Conservation (phyloP, 805 yeast species). For the Alloascoidea hylecoeti region DNA sequence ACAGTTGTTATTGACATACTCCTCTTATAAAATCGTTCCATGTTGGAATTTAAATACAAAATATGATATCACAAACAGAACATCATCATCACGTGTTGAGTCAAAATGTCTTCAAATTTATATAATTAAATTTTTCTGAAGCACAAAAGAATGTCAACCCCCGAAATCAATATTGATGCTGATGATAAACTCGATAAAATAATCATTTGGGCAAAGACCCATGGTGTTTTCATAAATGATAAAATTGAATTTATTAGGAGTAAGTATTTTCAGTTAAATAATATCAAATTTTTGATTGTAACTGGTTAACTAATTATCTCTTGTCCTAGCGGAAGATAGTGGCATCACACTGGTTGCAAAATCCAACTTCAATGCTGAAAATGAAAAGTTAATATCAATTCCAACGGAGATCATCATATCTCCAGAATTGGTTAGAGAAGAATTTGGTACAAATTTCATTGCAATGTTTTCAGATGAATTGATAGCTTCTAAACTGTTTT, state of each 20-base stretch:
- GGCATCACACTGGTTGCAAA: conserved; percentile 1
- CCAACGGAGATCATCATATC: conserved; percentile 1
- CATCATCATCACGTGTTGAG: no score
- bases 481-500: conserved; percentile 7
- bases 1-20: no score
- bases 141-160: no score
- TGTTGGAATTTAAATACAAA: no score
- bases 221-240: background rate
- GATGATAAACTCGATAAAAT: no score
- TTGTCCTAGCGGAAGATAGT: conserved; percentile 8
- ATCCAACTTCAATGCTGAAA: background rate
- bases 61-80: no score
- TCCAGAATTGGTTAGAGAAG: background rate
- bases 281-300: conserved; percentile 5
- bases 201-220: background rate
- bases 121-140: no score
- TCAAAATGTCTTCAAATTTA: no score
- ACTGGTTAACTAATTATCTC: conserved; percentile 4
- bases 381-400: background rate
- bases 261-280: conserved; percentile 8
- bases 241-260: conserved; percentile 1
- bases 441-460: conserved; percentile 4
- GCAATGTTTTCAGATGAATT: background rate
- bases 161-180: no score
- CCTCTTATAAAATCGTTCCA: no score